These are phyloP conservation scores for Lepidium didymum DNA, from an alignment of 345 rosid species.

Conservation along the genomic window DNA sequence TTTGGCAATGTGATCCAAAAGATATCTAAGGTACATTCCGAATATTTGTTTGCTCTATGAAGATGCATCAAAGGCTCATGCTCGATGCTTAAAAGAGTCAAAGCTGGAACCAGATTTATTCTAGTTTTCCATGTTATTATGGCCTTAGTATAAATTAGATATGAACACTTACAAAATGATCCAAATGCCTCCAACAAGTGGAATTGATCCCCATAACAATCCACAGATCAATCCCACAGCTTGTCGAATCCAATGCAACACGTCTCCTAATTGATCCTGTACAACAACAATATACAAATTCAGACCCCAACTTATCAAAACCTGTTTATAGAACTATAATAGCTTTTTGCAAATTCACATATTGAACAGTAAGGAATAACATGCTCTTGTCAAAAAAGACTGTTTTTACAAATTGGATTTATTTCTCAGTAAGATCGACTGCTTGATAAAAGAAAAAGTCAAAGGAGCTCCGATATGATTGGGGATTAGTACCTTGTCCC, in stretches of 20 bases:
- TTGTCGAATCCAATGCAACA: constrained; percentile 95
- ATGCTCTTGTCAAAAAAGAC: background rate
- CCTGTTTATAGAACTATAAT: background rate
- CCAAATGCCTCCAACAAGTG: constrained; percentile 92
- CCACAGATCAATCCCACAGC: constrained; percentile 69
- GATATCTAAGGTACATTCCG: background rate
- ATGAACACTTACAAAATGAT: constrained; percentile 54
- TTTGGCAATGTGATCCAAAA: background rate
- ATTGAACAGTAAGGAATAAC: background rate
- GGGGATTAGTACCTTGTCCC: constrained; percentile 64
- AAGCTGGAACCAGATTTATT: background rate
- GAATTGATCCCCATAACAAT: constrained; percentile 79
- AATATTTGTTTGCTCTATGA: background rate
- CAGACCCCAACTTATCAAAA: background rate
- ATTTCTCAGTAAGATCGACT: background rate
- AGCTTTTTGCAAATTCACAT: background rate
- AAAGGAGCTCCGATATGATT: background rate
- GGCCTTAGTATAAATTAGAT: background rate
- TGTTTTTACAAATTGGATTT: too few relatives aligned
- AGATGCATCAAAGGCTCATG: background rate
- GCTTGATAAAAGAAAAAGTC: background rate
- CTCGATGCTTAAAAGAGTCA: background rate
- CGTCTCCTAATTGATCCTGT: constrained; percentile 98
- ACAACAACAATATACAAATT: background rate
- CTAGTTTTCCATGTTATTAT: too few relatives aligned